A percentile compares a stretch with the other conserved stretches of the same genome.
Evolutionary conservation across 83 land plant species (phyloP).

Genomic region (Picea abies): DNA sequence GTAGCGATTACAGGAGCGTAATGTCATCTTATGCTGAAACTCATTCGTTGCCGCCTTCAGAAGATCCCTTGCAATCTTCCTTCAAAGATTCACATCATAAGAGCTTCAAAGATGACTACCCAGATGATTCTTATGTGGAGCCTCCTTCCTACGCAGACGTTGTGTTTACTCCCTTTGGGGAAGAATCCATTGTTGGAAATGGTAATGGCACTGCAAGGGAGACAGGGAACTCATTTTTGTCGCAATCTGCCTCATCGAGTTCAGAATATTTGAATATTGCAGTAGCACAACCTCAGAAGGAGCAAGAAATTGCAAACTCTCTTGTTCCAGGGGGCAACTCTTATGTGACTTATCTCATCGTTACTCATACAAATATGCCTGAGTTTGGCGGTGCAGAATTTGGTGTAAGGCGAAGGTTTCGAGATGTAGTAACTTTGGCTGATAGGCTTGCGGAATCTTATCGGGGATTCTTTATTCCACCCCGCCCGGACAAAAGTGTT

Average conservation of each 20-base stretch:
- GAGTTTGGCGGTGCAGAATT: constrained; percentile 57
- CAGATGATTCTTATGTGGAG: constrained; percentile 50
- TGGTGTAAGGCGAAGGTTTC: constrained; percentile 80
- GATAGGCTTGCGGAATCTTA: constrained; percentile 88
- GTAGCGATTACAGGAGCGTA: too few relatives aligned
- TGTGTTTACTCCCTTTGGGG: too few relatives aligned
- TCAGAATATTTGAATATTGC: constrained; percentile 58
- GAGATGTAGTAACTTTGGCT: constrained; percentile 85
- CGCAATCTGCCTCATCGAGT: constrained; percentile 26
- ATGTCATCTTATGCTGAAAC: too few relatives aligned
- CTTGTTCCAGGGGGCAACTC: constrained; percentile 82
- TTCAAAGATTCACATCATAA: constrained; percentile 22
- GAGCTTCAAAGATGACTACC: constrained; percentile 22
- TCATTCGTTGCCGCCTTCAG: constrained; percentile 29
- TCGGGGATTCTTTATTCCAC: constrained; percentile 88
- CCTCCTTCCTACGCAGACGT: constrained; percentile 79
- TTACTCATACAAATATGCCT: constrained; percentile 61
- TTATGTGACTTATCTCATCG: constrained; percentile 74
- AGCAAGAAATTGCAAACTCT: constrained; percentile 64
- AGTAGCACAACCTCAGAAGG: constrained; percentile 86
- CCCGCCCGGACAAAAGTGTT: constrained; percentile 91
- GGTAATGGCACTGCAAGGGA: too few relatives aligned
- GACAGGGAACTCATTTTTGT: constrained; percentile 20
- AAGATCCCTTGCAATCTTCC: constrained; percentile 25
- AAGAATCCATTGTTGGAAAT: too few relatives aligned